Conservation (phyloP, 495 filamentous ascomycete genomes). For the Aspergillus sclerotiicarbonarius region DNA sequence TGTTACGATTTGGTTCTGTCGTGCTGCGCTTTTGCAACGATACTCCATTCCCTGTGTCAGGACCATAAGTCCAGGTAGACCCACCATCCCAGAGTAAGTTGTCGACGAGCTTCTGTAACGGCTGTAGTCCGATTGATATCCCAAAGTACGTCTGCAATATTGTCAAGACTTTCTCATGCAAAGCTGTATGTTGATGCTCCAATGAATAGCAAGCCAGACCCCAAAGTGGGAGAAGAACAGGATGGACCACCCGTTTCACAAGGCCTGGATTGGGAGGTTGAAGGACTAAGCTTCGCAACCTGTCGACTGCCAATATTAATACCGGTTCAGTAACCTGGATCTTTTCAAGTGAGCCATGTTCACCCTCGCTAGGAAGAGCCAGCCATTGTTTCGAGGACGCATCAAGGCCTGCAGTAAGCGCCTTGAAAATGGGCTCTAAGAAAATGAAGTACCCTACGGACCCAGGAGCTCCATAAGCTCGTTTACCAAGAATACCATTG, state of each 20-base stretch:
- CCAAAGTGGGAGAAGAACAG: conserved; percentile 68
- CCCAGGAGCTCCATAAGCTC: conserved; percentile 64
- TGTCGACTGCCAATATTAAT: conserved; percentile 46
- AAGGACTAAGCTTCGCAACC: conserved; percentile 55
- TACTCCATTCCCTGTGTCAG: conserved; percentile 33
- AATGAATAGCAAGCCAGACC: conserved; percentile 57
- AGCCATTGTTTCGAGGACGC: conserved; percentile 27
- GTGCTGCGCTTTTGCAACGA: conserved; percentile 30
- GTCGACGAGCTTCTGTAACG: conserved; percentile 45
- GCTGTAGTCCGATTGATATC: conserved; percentile 41
- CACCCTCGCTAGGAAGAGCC: neutral
- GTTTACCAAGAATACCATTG: conserved; percentile 67
- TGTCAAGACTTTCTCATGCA: conserved; percentile 33
- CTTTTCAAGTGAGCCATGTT: conserved; percentile 1
- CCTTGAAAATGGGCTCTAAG: conserved; percentile 60
- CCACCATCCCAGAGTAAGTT: conserved; percentile 55
- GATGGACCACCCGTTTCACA: conserved; percentile 65
- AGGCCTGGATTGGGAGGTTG: conserved; percentile 73
- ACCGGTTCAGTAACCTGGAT: conserved; percentile 24
- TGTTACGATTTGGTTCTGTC: conserved; percentile 19
- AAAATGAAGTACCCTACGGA: conserved; percentile 69
- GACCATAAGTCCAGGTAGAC: conserved; percentile 44
- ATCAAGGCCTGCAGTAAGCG: conserved; percentile 55
- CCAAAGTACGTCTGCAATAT: conserved; percentile 50
- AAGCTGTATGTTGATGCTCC: conserved; percentile 24